Base-by-base conservation (phyloP, 306 rosid species). In the Dalbergia cultrata region DNA sequence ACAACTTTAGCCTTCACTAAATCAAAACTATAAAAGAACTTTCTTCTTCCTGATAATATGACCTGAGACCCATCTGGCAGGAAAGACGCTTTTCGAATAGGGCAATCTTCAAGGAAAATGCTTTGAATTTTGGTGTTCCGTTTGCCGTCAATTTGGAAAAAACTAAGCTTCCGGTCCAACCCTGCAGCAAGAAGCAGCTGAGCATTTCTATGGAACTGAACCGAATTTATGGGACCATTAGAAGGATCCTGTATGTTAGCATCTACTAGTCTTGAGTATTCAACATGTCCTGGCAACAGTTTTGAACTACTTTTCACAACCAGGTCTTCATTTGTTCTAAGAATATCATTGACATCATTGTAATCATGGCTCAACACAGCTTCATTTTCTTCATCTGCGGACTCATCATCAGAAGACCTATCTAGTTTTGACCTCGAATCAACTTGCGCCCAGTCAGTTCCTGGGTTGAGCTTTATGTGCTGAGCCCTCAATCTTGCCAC, bases 51-150 rank as follows among this genome's bases (percentile, higher is more conserved):
- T 1, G 97, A 81, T 80, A 90, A 35, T 56, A 95, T 86, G 57
- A 91, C 97, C 86, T 93, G 99, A 70, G 97, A 93, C 0, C 99
- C 99, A 83, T 95, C 92, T 1, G 97, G 97, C 86, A 87, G 34
- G 83, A 95, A 95, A 26, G 99, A 76, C 1, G 97, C 99, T 87
- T 85, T 91, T 18, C 86, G 80, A 62, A 95, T 77, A 4, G 97
- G 97, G 68, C 91, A 93, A 64, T 91, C 97, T 45, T 93, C 97
- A 35, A 95, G 87, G 77, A 93, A 95, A 67, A 95, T 88, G 85
- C 94, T 95, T 74, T 95, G 90, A 19, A 95, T 87, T 84, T 91
- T 95, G 79, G 98, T 83, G 61, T 92, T 95, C 22, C 97, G 88
- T 79, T 90, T 95, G 22, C 99, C 99, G 69, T 93, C 97, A 52